Evolutionary conservation across 2,329 filamentous ascomycete genomes (phyloP).

Genomic region (Paracamarosporium sp.): DNA sequence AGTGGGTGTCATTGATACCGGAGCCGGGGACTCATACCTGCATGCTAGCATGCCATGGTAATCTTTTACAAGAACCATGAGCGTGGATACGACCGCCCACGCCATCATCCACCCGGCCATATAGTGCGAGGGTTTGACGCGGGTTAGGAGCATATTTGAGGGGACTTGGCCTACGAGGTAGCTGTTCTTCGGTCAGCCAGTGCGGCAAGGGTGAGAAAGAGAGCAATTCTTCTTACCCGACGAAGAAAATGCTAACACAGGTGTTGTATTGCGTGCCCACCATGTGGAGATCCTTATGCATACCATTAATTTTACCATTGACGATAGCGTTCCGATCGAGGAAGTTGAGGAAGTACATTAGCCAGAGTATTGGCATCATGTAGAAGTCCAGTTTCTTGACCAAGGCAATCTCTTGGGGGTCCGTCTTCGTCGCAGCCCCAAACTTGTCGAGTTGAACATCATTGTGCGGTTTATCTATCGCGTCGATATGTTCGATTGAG

Average conservation of each 20-base stretch:
- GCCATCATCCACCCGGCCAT: conserved; percentile 40
- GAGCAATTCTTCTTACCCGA: conserved; percentile 40
- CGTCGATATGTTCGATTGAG: conserved; percentile 17
- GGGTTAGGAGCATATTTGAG: conserved; percentile 51
- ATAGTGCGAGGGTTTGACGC: conserved; percentile 36
- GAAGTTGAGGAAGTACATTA: conserved; percentile 41
- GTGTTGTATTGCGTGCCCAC: conserved; percentile 64
- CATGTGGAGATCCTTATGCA: conserved; percentile 64
- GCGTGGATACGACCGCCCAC: conserved; percentile 43
- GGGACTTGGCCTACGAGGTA: conserved; percentile 44
- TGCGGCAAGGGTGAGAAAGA: not conserved
- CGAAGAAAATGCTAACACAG: conserved; percentile 67
- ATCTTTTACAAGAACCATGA: conserved; percentile 32
- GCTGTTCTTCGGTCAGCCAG: conserved; percentile 29
- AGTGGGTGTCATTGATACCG: too few relatives aligned
- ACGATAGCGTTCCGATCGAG: conserved; percentile 71
- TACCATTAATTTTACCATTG: conserved; percentile 66
- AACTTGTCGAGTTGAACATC: conserved; percentile 29
- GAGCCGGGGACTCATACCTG: conserved; percentile 10
- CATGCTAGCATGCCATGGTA: conserved; percentile 40
- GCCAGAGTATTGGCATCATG: conserved; percentile 27
- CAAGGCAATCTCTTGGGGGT: conserved; percentile 29
- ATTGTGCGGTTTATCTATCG: conserved; percentile 17
- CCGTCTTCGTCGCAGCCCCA: conserved; percentile 25
- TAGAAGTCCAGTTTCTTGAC: conserved; percentile 33